These are phyloP conservation scores for Emmonsiellopsis sp. DNA, from an alignment of 2,329 filamentous ascomycete species.

Conservation along the genomic window DNA sequence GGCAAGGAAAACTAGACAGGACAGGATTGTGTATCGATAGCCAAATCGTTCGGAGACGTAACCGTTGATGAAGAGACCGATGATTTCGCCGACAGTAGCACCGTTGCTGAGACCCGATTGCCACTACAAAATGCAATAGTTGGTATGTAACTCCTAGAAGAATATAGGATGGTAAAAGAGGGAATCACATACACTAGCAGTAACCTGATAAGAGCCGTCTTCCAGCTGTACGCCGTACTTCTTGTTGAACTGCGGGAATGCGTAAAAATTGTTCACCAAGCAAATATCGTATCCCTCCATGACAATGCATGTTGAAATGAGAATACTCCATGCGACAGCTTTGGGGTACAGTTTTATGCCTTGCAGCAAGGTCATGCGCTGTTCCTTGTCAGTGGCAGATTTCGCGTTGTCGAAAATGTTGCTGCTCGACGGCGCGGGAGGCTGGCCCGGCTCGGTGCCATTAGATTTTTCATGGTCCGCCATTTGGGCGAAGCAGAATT, in stretches of 20 bases:
- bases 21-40: constrained; percentile 43
- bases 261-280: constrained; percentile 72
- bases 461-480: not conserved
- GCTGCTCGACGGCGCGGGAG: not conserved
- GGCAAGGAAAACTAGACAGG: constrained; percentile 37
- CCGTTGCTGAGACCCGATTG: constrained; percentile 39
- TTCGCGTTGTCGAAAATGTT: constrained; percentile 33
- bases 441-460: not conserved
- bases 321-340: constrained; percentile 70
- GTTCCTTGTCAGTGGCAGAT: constrained; percentile 39
- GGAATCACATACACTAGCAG: constrained; percentile 25
- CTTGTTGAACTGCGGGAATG: constrained; percentile 31
- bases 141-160: not conserved
- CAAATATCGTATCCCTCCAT: constrained; percentile 88
- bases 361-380: constrained; percentile 63
- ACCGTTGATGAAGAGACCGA: constrained; percentile 45
- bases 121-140: constrained; percentile 23
- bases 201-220: constrained; percentile 31
- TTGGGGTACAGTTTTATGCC: constrained; percentile 78
- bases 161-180: not conserved
- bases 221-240: constrained; percentile 30
- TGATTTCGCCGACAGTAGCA: constrained; percentile 38
- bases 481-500: not conserved
- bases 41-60: constrained; percentile 44
- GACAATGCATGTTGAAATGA: constrained; percentile 82